Base-by-base conservation (phyloP, 225 moss, liverwort and hornwort species). In the Pseudisothecium myosuroides region DNA sequence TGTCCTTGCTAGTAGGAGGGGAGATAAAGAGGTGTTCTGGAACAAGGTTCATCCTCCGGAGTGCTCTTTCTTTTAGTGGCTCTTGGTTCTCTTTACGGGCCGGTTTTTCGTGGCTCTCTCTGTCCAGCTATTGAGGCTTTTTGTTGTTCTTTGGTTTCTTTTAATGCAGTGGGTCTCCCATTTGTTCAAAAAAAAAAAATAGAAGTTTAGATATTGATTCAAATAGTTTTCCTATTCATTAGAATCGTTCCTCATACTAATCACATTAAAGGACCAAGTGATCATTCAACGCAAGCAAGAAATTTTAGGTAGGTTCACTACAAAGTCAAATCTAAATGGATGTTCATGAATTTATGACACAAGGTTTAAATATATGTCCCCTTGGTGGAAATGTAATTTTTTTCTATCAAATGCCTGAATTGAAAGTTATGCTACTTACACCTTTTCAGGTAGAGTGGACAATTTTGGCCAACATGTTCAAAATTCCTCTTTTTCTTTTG, bases 341-440 rank as follows among this genome's bases (percentile, higher is more conserved):
- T 69, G 21, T 13, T 69, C 1, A 15, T 27, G 27, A 43, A 9
- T 26, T 43, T 27, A 22, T 41, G 15, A 39, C 5, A 26, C 41
- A 41, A 71, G 8, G 26, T 14, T 5, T 43, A 1, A 43, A 17
- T 1, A 71, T 14, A 2, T 24, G 8, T 41, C 1, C 2, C 4
- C 4, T 39, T 69, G 23, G 39, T 69, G 14, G 24, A 1, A 27
- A 27, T 26, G 26, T 27, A 14, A 26, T 9, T 13, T 26, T 71
- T 23, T 41, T 9, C 14, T 4, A 41, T 27, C 1, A 0, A 3
- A 3, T 10, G 17, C 6, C 2, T 0, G 2, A 28, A 74, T 47
- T 2, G 2, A 28, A 29, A 29, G 29, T 47, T 17, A 74, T 31
- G 4, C 0, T 16, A 8, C 1, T 1, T 0, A 1, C 2, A 23